Evolutionary conservation across 352 stramenopile genomes (phyloP).

Genomic region (Globisporangium emineosum): DNA sequence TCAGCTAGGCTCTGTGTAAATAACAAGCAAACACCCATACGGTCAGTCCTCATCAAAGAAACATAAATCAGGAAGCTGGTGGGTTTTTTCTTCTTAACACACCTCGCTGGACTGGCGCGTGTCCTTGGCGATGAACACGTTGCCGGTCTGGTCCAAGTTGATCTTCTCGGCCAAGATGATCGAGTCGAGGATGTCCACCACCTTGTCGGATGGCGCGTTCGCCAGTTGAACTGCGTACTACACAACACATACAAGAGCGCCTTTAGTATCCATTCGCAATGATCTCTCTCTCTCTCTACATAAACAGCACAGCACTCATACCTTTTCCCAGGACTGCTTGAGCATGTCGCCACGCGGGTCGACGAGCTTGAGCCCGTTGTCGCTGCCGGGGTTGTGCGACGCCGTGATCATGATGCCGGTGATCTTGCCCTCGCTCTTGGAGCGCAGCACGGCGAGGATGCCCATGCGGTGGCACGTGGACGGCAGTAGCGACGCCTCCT

Average conservation of each 20-base stretch:
- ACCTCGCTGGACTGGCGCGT: slow-evolving; percentile 86
- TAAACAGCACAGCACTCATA: background rate
- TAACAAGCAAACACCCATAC: background rate
- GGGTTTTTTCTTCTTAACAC: background rate
- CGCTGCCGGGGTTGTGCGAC: slow-evolving; percentile 89
- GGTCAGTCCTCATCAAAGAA: background rate
- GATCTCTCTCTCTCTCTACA: background rate
- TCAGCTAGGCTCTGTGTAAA: slow-evolving; percentile 63
- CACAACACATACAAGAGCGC: slow-evolving; percentile 1
- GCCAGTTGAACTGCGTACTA: slow-evolving; percentile 78
- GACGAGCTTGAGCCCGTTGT: slow-evolving; percentile 95
- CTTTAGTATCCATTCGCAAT: background rate
- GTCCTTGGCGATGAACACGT: slow-evolving; percentile 91
- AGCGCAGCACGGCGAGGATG: slow-evolving; percentile 78
- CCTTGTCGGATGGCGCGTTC: slow-evolving; percentile 78
- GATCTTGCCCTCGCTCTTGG: slow-evolving; percentile 77
- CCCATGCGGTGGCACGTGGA: slow-evolving; percentile 93
- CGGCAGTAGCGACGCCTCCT: slow-evolving; percentile 85
- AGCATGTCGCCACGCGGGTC: slow-evolving; percentile 94
- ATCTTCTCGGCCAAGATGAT: slow-evolving; percentile 77
- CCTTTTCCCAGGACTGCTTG: slow-evolving; percentile 84
- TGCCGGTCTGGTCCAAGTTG: slow-evolving; percentile 77
- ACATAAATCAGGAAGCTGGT: background rate
- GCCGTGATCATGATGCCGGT: slow-evolving; percentile 94
- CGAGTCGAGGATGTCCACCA: slow-evolving; percentile 77